phyloP scores from a whole-genome alignment of 441 rosid species.

The Adansonia grandidieri region DNA sequence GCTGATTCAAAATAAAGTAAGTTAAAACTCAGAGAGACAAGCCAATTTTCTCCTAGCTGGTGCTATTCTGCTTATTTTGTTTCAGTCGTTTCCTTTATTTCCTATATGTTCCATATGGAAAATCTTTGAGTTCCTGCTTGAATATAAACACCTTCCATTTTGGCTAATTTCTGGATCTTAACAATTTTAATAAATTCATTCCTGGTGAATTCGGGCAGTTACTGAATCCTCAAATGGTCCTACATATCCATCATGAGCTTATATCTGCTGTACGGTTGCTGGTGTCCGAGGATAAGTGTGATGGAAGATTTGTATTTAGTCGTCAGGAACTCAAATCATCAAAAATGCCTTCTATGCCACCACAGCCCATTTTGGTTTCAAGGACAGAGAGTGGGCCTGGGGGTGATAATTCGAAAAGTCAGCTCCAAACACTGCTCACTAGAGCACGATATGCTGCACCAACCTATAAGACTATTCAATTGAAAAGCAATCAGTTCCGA shows the following conservation, averaged over 20 bases:
- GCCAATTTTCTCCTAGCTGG: conserved; percentile 16
- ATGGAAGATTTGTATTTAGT: conserved; percentile 82
- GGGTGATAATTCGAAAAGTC: conserved; percentile 90
- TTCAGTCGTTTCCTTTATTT: conserved; percentile 26
- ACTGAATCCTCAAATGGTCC: conserved; percentile 65
- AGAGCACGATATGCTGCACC: conserved; percentile 84
- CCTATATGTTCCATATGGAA: background rate
- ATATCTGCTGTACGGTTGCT: conserved; percentile 63
- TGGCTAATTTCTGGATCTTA: conserved; percentile 4
- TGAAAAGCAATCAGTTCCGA: conserved; percentile 70
- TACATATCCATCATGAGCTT: conserved; percentile 59
- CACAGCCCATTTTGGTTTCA: conserved; percentile 47
- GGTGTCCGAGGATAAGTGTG: conserved; percentile 65
- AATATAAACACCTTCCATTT: background rate
- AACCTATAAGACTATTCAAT: conserved; percentile 71
- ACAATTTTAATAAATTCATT: conserved; percentile 18
- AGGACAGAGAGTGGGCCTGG: conserved; percentile 83
- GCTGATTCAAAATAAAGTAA: conserved; percentile 76
- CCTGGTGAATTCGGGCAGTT: conserved; percentile 56
- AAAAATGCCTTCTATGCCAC: conserved; percentile 37
- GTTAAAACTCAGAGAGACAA: conserved; percentile 30
- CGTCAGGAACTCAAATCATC: conserved; percentile 50
- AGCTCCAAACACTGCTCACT: conserved; percentile 85
- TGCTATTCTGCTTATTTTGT: conserved; percentile 6
- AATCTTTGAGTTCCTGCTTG: conserved; percentile 10